Conservation (phyloP, 768 basidiomycete species). For the Tremella fuciformis region DNA sequence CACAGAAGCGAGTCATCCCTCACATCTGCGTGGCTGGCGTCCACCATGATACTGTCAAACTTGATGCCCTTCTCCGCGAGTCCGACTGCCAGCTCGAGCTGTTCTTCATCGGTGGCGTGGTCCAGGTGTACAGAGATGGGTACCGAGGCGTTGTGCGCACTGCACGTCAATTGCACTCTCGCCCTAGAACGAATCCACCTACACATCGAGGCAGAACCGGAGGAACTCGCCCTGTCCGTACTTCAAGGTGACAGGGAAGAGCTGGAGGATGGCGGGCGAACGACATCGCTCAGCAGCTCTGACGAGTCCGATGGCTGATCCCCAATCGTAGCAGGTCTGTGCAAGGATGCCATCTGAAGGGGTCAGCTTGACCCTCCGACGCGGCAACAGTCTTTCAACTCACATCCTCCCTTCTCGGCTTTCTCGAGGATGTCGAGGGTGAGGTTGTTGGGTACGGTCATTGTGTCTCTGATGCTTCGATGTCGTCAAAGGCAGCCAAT, state of each 20-base stretch:
- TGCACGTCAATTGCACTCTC: constrained; percentile 4
- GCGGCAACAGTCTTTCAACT: constrained; percentile 9
- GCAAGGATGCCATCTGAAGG: constrained; percentile 44
- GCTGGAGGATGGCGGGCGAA: constrained; percentile 51
- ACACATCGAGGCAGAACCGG: constrained; percentile 47
- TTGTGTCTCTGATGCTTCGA: constrained; percentile 9
- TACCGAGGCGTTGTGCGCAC: constrained; percentile 51
- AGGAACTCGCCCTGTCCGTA: constrained; percentile 47
- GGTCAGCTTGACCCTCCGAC: not conserved
- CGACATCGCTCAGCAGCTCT: constrained; percentile 49
- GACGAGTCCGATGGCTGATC: constrained; percentile 46
- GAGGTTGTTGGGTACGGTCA: constrained; percentile 40
- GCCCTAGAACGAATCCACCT: constrained; percentile 2
- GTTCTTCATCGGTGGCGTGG: constrained; percentile 50
- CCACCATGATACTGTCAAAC: constrained; percentile 54
- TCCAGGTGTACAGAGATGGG: constrained; percentile 52
- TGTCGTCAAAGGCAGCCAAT: not conserved
- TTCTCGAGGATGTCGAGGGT: constrained; percentile 50
- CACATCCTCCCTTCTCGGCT: constrained; percentile 48
- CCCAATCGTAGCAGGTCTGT: constrained; percentile 47
- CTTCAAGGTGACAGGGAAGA: constrained; percentile 49
- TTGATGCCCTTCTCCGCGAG: constrained; percentile 52
- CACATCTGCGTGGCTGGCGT: constrained; percentile 50
- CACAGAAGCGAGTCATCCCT: constrained; percentile 1
- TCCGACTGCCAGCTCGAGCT: constrained; percentile 49